These are phyloP conservation scores for Phyllosticta citribraziliensis DNA, from an alignment of 2,329 filamentous ascomycete species.

Conservation along the genomic window DNA sequence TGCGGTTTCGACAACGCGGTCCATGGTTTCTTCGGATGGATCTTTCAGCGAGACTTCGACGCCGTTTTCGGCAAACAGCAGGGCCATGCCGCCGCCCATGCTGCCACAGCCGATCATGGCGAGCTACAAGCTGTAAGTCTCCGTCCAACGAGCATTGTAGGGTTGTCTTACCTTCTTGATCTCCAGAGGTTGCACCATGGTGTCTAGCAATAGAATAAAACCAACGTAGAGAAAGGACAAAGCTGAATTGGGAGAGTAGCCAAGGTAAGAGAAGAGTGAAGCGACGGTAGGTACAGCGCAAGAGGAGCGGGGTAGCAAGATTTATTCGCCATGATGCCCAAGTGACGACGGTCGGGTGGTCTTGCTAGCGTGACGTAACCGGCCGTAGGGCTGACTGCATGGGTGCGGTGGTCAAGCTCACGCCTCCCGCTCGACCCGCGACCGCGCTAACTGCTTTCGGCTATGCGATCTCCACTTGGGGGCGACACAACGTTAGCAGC, in stretches of 20 bases:
- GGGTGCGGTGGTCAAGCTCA: background rate
- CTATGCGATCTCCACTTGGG: background rate
- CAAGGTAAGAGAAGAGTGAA: background rate
- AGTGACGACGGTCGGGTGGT: background rate
- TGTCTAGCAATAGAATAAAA: background rate
- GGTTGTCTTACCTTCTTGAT: conserved; percentile 3
- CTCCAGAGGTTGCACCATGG: conserved; percentile 1
- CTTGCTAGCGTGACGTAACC: background rate
- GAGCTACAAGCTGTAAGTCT: conserved; percentile 26
- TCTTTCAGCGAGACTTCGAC: conserved; percentile 47
- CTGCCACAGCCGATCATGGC: conserved; percentile 49
- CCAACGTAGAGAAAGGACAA: background rate
- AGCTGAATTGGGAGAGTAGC: background rate
- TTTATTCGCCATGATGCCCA: background rate
- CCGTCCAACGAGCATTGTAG: background rate
- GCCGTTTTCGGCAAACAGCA: conserved; percentile 49
- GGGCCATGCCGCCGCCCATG: conserved; percentile 51
- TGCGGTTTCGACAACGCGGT: conserved; percentile 32
- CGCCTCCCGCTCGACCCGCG: background rate
- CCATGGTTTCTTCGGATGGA: conserved; percentile 40
- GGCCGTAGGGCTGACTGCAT: background rate
- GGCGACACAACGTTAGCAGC: no score
- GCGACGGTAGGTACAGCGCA: background rate
- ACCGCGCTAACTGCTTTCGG: background rate
- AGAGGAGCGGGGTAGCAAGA: background rate